Percentiles rank a stretch among this genome's conserved stretches.
phyloP scores from a whole-genome alignment of 257 asterid species.

The Pogostemon cablin region DNA sequence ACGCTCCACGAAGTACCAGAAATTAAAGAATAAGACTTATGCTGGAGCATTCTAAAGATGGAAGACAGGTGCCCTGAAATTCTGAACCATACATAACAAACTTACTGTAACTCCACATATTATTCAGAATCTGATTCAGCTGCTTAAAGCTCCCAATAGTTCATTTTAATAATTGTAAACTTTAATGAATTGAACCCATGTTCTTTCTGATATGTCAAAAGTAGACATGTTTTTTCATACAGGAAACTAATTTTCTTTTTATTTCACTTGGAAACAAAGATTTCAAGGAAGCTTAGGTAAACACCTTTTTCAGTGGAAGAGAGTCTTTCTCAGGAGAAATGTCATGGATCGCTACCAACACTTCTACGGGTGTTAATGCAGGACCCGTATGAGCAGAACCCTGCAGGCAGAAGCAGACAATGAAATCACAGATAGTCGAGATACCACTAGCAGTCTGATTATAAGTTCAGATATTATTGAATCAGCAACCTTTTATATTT shows the following conservation, averaged over 20 bases:
- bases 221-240: neutral
- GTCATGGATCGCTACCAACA: constrained; percentile 96
- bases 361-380: constrained; percentile 96
- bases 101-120: constrained; percentile 10
- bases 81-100: constrained; percentile 4
- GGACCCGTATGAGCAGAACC: constrained; percentile 98
- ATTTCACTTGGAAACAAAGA: constrained; percentile 13
- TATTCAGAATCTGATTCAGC: neutral
- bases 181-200: neutral
- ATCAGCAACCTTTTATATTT: constrained; percentile 15
- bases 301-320: constrained; percentile 91
- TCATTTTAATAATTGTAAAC: neutral
- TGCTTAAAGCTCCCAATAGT: constrained; percentile 4
- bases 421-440: constrained; percentile 27
- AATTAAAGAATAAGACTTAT: constrained; percentile 12
- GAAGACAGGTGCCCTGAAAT: constrained; percentile 13
- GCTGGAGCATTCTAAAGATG: neutral
- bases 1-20: constrained; percentile 7
- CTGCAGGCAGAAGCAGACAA: constrained; percentile 47
- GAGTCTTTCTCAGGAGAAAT: constrained; percentile 86
- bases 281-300: constrained; percentile 15
- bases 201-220: constrained; percentile 1
- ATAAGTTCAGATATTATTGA: constrained; percentile 12
- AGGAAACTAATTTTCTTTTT: neutral
- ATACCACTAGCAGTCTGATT: constrained; percentile 16